phyloP scores from a whole-genome alignment of 441 rosid genomes.

The Lepidium campestre region DNA sequence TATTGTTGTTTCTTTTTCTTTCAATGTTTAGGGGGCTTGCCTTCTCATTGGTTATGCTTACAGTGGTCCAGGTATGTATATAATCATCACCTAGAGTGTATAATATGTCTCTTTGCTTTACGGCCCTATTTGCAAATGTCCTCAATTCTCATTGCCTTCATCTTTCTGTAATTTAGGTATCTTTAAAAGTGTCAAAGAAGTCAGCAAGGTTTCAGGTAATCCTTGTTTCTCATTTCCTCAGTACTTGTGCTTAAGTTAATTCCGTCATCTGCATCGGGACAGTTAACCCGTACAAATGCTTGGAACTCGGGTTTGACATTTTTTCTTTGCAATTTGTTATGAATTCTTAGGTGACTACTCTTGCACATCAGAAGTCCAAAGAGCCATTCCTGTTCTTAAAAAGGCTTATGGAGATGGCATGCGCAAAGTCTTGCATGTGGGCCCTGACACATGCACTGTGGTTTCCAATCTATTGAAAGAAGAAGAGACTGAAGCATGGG shows the following conservation, averaged over 20 bases:
- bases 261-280: not conserved
- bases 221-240: not conserved
- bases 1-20: not conserved
- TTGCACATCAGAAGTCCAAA: slow-evolving; percentile 56
- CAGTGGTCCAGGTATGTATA: slow-evolving; percentile 53
- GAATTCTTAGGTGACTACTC: slow-evolving; percentile 44
- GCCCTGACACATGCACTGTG: slow-evolving; percentile 66
- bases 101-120: not conserved
- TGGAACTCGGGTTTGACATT: not conserved
- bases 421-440: slow-evolving; percentile 64
- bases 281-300: not conserved
- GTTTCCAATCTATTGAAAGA: slow-evolving; percentile 56
- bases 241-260: not conserved
- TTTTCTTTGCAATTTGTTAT: not conserved
- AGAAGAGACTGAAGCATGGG: slow-evolving; percentile 70
- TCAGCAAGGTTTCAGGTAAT: slow-evolving; percentile 54
- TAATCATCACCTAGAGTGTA: not conserved
- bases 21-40: slow-evolving; percentile 56
- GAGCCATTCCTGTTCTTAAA: slow-evolving; percentile 49
- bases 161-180: slow-evolving; percentile 31
- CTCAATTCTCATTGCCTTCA: not conserved
- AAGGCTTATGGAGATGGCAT: slow-evolving; percentile 63
- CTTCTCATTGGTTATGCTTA: slow-evolving; percentile 64
- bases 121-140: not conserved
- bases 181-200: slow-evolving; percentile 44